These are phyloP conservation scores for Epichloe coenophiala DNA, from an alignment of 2,329 filamentous ascomycete species.

Conservation along the genomic window DNA sequence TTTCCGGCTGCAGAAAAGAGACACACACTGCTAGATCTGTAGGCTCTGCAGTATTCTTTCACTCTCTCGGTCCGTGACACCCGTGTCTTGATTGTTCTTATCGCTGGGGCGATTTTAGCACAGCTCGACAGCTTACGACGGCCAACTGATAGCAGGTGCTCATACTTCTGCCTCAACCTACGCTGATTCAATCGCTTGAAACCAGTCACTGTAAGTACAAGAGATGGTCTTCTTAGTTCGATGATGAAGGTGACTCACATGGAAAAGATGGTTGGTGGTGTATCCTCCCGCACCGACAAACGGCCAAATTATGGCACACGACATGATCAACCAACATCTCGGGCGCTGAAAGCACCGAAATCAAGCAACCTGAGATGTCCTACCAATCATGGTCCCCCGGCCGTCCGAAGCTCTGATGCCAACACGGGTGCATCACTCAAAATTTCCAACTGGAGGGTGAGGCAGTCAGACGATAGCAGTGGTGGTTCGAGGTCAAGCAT, in stretches of 20 bases:
- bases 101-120: too few relatives aligned
- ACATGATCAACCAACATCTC: background rate
- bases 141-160: too few relatives aligned
- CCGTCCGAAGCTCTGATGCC: background rate
- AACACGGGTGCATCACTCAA: background rate
- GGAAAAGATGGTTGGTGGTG: background rate
- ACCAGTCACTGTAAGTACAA: too few relatives aligned
- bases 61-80: too few relatives aligned
- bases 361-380: background rate
- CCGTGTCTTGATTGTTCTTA: too few relatives aligned
- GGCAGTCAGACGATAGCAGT: slow-evolving; percentile 1
- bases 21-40: background rate
- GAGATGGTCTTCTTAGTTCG: too few relatives aligned
- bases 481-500: background rate
- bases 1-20: background rate
- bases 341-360: background rate
- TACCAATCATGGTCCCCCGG: background rate
- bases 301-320: background rate
- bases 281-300: background rate
- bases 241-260: background rate
- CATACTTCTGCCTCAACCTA: too few relatives aligned
- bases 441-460: slow-evolving; percentile 3
- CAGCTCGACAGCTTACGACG: too few relatives aligned
- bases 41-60: too few relatives aligned
- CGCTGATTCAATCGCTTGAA: too few relatives aligned